phyloP scores from a whole-genome alignment of 257 asterid genomes.

The Nicotiana attenuata region DNA sequence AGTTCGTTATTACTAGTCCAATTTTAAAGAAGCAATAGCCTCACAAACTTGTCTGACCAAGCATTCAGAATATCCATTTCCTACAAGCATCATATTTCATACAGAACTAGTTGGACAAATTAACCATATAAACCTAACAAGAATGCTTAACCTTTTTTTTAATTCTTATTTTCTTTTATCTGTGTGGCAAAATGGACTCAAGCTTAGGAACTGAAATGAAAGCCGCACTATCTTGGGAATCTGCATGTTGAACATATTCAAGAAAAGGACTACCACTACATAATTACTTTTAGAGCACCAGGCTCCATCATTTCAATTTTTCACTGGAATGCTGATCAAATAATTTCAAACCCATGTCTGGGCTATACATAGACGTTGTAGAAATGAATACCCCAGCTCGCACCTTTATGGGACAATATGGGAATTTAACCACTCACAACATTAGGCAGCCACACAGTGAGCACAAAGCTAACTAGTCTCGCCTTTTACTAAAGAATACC shows the following conservation, averaged over 20 bases:
- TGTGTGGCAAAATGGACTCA: background rate
- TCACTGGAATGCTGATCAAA: slow-evolving; percentile 3
- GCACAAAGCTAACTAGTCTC: no score
- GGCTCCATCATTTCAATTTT: slow-evolving; percentile 7
- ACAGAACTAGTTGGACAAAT: background rate
- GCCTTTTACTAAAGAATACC: no score
- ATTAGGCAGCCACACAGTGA: no score
- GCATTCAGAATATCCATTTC: background rate
- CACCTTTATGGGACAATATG: background rate
- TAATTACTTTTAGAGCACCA: slow-evolving; percentile 25
- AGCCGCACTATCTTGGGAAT: slow-evolving; percentile 28
- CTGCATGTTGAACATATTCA: slow-evolving; percentile 11
- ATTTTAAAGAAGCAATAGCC: background rate
- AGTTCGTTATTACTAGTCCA: background rate
- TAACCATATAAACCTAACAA: background rate
- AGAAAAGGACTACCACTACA: slow-evolving; percentile 26
- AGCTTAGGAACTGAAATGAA: slow-evolving; percentile 20
- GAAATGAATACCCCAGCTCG: background rate
- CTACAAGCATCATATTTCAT: background rate
- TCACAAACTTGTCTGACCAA: background rate
- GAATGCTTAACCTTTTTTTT: background rate
- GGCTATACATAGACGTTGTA: background rate
- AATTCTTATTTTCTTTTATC: background rate
- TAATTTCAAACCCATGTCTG: slow-evolving; percentile 2
- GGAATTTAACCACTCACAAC: background rate